phyloP scores from a whole-genome alignment of 495 filamentous ascomycete genomes.

The Talaromyces wortmannii region DNA sequence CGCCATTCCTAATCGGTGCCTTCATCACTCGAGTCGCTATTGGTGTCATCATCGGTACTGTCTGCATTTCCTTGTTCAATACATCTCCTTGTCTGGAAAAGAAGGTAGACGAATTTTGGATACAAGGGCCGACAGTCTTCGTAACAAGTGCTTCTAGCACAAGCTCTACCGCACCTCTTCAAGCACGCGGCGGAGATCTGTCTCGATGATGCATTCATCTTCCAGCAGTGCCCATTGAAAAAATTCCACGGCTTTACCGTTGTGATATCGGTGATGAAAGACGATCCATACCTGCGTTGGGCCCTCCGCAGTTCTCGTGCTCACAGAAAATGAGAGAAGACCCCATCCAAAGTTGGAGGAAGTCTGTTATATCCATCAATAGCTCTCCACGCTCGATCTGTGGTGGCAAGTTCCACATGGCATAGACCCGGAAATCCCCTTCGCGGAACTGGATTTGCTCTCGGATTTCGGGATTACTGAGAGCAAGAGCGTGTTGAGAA shows the following conservation, averaged over 20 bases:
- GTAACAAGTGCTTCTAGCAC: neutral
- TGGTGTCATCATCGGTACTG: no score
- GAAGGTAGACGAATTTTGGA: constrained; percentile 1
- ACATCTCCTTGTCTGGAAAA: neutral
- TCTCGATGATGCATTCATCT: neutral
- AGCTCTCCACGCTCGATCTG: no score
- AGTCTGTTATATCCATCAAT: no score
- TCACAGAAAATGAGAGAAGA: no score
- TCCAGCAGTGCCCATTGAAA: neutral
- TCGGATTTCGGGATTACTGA: no score
- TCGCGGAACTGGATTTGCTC: no score
- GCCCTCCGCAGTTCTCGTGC: neutral
- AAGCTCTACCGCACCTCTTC: neutral
- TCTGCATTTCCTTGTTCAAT: neutral
- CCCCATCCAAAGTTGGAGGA: no score
- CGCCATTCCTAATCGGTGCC: no score
- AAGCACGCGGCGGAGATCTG: neutral
- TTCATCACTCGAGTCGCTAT: neutral
- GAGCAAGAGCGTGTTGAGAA: no score
- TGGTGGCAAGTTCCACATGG: no score
- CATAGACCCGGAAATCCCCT: no score
- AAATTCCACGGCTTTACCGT: neutral
- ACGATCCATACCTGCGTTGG: neutral
- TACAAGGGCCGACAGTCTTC: neutral
- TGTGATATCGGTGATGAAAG: neutral